Base-by-base conservation (phyloP, 208 protist genomes). In the Trichomonas vaginalis region DNA sequence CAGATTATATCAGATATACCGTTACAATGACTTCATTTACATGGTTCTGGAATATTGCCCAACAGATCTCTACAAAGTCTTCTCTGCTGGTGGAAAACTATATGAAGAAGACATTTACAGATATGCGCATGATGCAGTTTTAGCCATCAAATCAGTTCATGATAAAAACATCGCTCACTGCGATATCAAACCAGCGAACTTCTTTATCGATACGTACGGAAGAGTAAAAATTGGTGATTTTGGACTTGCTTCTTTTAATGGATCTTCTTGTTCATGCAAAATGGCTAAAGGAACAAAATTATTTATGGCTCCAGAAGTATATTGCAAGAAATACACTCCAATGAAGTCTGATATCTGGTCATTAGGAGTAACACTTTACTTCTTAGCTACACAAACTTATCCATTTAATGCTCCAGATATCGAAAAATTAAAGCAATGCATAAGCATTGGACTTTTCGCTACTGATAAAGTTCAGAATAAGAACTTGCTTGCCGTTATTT, bases 281-380 rank as follows among this genome's bases (percentile, higher is more conserved):
- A 70, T 70, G 56, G 21, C 17, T 12, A 70, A 70, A 70, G 56
- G 56, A 70, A 70, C 56, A 70, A 70, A 70, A 70, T 70, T 70
- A 70, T 70, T 70, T 27, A 70, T 70, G 56, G 56, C 56, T n/a
- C 56, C 56, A 6, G 56, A 70, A 70, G n/a, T 70, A 27, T 70
- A 70, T 70, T 12, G 17, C 1, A 70, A 70, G 56, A 12, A 70
- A 70, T 70, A 70, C n/a, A 70, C 17, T 27, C 21, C 56, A 4
- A 70, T 70, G 56, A 97, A 97, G 70, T 96, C 96, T 39, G 97
- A 97, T 96, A 96, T 97, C n/a, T 97, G 97, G 97, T 96, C 96
- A 21, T 80, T 97, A 35, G 97, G 97, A n/a, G 97, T 97, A 61
- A 97, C 96, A 9, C 56, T 70, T 70, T 70, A 70, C n/a, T 70